These are phyloP conservation scores for Thelephora terrestris DNA, from an alignment of 1,284 basidiomycete species.

Conservation along the genomic window DNA sequence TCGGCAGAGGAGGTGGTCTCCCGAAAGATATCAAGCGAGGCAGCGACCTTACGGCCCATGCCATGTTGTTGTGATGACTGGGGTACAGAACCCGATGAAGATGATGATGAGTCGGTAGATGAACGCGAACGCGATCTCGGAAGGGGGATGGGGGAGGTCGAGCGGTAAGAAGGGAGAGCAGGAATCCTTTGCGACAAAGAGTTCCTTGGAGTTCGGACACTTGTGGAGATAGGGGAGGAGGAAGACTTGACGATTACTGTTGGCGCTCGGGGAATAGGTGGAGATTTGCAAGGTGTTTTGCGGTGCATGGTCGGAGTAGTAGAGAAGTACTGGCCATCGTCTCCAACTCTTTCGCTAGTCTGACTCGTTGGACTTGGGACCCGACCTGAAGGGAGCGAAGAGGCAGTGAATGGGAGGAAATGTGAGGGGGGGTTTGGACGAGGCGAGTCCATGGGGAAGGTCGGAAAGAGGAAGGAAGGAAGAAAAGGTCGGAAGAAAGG, in stretches of 20 bases:
- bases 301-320: slow-evolving; percentile 1
- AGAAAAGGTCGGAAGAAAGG: slow-evolving; percentile 2
- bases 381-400: slow-evolving; percentile 8
- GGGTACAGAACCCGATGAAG: slow-evolving; percentile 11
- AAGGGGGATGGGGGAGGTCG: slow-evolving; percentile 27
- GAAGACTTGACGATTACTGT: slow-evolving; percentile 11
- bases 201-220: slow-evolving; percentile 13
- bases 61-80: slow-evolving; percentile 20
- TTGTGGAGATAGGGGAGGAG: slow-evolving; percentile 30
- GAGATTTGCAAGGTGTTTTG: slow-evolving; percentile 2
- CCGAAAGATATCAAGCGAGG: slow-evolving; percentile 69
- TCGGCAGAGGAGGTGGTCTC: slow-evolving; percentile 39
- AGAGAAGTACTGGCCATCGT: slow-evolving; percentile 7
- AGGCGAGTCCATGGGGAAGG: slow-evolving; percentile 15
- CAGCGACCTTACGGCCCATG: slow-evolving; percentile 71
- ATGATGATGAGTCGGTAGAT: slow-evolving; percentile 20
- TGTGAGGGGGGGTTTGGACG: slow-evolving; percentile 18
- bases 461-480: slow-evolving; percentile 5
- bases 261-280: slow-evolving; percentile 16
- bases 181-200: slow-evolving; percentile 12
- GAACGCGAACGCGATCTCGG: slow-evolving; percentile 12
- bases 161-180: slow-evolving; percentile 17
- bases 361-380: slow-evolving; percentile 5
- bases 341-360: slow-evolving; percentile 3
- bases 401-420: slow-evolving; percentile 16